Evolutionary conservation across 2,329 filamentous ascomycete genomes (phyloP), one percentile per base, ranked within the genome.

Genomic region (Exophiala mesophila): DNA sequence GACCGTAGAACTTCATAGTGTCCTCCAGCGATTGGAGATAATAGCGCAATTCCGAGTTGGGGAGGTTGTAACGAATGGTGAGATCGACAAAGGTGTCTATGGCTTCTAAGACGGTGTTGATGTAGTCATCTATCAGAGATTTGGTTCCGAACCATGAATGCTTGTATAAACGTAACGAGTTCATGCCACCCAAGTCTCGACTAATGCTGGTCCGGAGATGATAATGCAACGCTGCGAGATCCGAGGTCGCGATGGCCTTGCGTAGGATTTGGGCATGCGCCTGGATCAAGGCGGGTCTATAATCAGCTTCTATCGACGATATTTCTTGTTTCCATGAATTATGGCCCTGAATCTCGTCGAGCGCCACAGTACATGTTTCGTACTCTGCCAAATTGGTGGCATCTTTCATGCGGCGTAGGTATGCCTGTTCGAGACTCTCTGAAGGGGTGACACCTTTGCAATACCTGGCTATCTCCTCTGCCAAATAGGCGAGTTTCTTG

Each of bases 131-230:
- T 49, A 95, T 90, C 50, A 95, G 66, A 45, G 76, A 73, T 66
- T 96, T 96, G 6, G 89, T 95, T 4, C 89, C 90, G 10, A 87
- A 76, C 58, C 92, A 82, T 0, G 85, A 85, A 60, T 92, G 85
- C 41, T 82, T 82, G 66, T 96, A 96, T 2, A 96, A 72, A 39
- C 81, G 76, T 30, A 83, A 74, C 57, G 88, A 85, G 48, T 85
- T 87, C 83, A 96, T 94, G 38, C 84, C 85, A 5, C 87, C 89
- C 7, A 95, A 69, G 55, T 89, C 82, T 32, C 89, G 81, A 28
- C 83, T 87, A 36, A 96, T 66, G 2, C 85, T 75, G 1, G 88
- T 94, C 19, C 89, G 80, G 26, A 95, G 73, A 26, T 92, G 72
- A 57, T 88, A 82, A 57, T 92, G 73, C 83, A 95, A 92, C 42